Evolutionary conservation across 2,329 filamentous ascomycete genomes (phyloP).

Genomic region (Epichloe hybrida): DNA sequence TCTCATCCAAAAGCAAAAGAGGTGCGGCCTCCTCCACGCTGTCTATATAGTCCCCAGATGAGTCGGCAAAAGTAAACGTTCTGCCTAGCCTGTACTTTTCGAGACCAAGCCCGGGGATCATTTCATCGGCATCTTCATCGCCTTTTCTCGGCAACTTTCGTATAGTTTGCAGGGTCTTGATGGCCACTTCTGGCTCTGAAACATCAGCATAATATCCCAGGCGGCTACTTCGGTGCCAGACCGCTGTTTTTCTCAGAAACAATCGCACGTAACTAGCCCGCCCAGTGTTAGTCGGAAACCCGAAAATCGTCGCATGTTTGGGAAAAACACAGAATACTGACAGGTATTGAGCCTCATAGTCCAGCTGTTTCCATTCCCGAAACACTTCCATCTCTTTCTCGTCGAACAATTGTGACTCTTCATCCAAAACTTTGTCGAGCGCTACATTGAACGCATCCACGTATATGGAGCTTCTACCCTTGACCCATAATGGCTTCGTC

Average conservation of each 20-base stretch:
- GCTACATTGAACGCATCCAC: constrained; percentile 95
- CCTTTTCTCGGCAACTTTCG: constrained; percentile 37
- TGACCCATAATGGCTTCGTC: constrained; percentile 42
- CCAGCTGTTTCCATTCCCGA: constrained; percentile 54
- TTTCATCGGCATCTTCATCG: constrained; percentile 7
- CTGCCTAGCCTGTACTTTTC: constrained; percentile 34
- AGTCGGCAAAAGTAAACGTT: constrained; percentile 67
- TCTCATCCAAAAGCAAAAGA: constrained; percentile 72
- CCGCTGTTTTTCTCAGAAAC: constrained; percentile 81
- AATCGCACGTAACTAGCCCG: constrained; percentile 66
- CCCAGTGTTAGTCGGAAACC: background rate
- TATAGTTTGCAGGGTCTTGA: constrained; percentile 46
- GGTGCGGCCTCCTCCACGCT: constrained; percentile 73
- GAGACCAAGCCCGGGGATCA: constrained; percentile 19
- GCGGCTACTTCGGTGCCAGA: constrained; percentile 73
- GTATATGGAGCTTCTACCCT: constrained; percentile 79
- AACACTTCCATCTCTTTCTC: constrained; percentile 68
- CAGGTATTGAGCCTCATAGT: constrained; percentile 84
- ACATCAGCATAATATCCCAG: constrained; percentile 77
- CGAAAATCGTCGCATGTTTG: background rate
- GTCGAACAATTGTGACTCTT: constrained; percentile 81
- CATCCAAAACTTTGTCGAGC: constrained; percentile 74
- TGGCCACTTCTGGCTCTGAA: constrained; percentile 53
- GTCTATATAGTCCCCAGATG: constrained; percentile 57
- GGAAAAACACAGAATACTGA: constrained; percentile 31